Base-by-base conservation (phyloP, 2,329 filamentous ascomycete genomes). In the Colletotrichum musae region DNA sequence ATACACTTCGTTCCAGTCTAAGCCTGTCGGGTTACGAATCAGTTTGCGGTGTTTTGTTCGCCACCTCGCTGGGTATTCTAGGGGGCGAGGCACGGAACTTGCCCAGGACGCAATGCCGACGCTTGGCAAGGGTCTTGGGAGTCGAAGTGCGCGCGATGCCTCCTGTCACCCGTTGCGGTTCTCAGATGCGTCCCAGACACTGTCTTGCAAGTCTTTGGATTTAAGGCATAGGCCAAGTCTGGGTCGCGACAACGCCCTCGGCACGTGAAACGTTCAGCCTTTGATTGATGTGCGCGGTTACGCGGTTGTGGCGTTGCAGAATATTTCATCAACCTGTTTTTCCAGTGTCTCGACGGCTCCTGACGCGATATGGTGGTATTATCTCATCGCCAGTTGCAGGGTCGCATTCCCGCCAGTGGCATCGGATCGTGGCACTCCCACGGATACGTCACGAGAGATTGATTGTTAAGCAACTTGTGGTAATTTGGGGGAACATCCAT, bases 41-140 rank as follows among this genome's bases (percentile, higher is more conserved):
- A 74, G 71, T 60, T 73, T 75, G 43, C 71, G 50, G 70, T 68
- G 26, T 67, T 59, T 61, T 61, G 45, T 47, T 56, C 36, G 64
- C 58, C 36, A 50, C 28, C 24, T 41, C 16, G 48, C 16, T n/a
- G 26, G 32, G 41, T 32, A 53, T 50, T 47, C 52, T 41, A 21
- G 50, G 39, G 26, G n/a, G 16, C 45, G 50, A 43, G 41, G 15
- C 24, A 51, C 32, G 12, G 24, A 21, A 54, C 15, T 13, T 16
- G 13, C 18, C 6, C 24, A 36, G 24, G 28, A 48, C 56, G 39
- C 53, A 28, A 48, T 43, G 61, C 15, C 15, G 24, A 28, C 36
- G 45, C 43, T 36, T 56, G 56, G 18, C 50, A 61, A 48, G 41
- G 12, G 16, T 6, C 56, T 12, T 24, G n/a, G 47, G 47, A 12